Conservation (phyloP, 2,329 filamentous ascomycete genomes). For the Grosmannia huntii region DNA sequence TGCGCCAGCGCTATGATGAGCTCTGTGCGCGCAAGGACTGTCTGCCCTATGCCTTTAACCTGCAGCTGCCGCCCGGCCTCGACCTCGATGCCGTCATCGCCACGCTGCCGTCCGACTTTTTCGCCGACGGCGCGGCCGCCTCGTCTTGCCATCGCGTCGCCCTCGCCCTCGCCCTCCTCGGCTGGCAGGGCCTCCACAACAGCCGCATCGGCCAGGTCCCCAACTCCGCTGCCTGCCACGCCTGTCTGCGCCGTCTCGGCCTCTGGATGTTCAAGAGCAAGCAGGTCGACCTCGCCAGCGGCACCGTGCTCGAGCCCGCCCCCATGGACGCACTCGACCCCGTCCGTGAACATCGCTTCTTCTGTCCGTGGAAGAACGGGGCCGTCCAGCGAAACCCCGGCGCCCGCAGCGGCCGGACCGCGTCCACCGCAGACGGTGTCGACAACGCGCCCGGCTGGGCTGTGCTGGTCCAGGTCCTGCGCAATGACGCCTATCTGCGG, state of each 20-base stretch:
- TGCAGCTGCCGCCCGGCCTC: constrained; percentile 41
- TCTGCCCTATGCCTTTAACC: constrained; percentile 49
- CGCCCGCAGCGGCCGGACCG: not conserved
- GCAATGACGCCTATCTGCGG: constrained; percentile 45
- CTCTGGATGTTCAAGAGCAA: constrained; percentile 89
- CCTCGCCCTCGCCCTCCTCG: constrained; percentile 56
- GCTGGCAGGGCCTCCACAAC: constrained; percentile 58
- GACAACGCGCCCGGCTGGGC: constrained; percentile 39
- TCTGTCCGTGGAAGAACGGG: constrained; percentile 67
- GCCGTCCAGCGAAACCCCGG: constrained; percentile 43
- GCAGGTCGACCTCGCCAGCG: constrained; percentile 41
- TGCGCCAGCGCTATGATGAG: constrained; percentile 54
- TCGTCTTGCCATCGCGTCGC: constrained; percentile 40
- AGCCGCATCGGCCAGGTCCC: constrained; percentile 45
- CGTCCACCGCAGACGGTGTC: constrained; percentile 15
- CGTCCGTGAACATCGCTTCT: constrained; percentile 63
- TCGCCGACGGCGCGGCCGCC: constrained; percentile 19
- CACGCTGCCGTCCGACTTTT: constrained; percentile 42
- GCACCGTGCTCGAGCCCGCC: constrained; percentile 40
- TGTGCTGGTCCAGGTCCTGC: constrained; percentile 38
- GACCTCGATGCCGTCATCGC: constrained; percentile 35
- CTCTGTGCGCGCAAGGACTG: constrained; percentile 40
- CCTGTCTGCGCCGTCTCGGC: constrained; percentile 78
- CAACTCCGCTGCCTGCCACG: constrained; percentile 66
- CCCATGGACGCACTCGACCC: constrained; percentile 57